Percentiles rank a stretch among this genome's conserved stretches.
These are phyloP conservation scores for Fusarium liriodendri DNA, from an alignment of 2,329 filamentous ascomycete genomes.

Conservation along the genomic window DNA sequence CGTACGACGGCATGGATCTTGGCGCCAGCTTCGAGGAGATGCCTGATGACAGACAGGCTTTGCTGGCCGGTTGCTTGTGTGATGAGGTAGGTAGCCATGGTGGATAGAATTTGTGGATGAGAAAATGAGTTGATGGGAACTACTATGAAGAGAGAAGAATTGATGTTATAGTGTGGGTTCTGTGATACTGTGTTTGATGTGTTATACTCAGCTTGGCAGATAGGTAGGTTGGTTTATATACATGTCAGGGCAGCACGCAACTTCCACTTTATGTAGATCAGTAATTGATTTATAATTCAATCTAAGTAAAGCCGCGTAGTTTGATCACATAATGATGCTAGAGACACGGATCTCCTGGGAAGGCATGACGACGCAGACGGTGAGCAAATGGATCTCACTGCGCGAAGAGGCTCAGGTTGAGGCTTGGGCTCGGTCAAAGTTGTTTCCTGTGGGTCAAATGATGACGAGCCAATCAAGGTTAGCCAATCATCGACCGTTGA, in stretches of 20 bases:
- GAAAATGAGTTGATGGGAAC: background rate
- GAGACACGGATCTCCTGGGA: background rate
- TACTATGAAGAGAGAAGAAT: background rate
- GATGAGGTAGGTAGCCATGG: conserved; percentile 49
- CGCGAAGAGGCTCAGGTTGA: background rate
- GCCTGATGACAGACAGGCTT: conserved; percentile 44
- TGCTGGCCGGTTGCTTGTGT: conserved; percentile 51
- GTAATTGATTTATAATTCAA: background rate
- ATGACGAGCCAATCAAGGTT: background rate
- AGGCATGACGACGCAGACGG: background rate
- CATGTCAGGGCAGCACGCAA: background rate
- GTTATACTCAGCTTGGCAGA: background rate
- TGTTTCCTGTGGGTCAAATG: conserved; percentile 20
- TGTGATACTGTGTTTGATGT: background rate
- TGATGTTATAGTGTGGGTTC: background rate
- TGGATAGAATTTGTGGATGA: background rate
- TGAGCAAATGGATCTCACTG: background rate
- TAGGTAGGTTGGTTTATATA: background rate
- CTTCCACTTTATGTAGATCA: background rate
- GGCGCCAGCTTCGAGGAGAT: conserved; percentile 49
- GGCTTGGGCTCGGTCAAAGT: conserved; percentile 22
- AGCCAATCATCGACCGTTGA: background rate
- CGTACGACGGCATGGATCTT: conserved; percentile 52
- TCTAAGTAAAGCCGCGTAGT: background rate
- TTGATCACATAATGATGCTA: background rate